Conservation (phyloP, 805 yeast genomes). For the Cyberlindnera xylosilytica region DNA sequence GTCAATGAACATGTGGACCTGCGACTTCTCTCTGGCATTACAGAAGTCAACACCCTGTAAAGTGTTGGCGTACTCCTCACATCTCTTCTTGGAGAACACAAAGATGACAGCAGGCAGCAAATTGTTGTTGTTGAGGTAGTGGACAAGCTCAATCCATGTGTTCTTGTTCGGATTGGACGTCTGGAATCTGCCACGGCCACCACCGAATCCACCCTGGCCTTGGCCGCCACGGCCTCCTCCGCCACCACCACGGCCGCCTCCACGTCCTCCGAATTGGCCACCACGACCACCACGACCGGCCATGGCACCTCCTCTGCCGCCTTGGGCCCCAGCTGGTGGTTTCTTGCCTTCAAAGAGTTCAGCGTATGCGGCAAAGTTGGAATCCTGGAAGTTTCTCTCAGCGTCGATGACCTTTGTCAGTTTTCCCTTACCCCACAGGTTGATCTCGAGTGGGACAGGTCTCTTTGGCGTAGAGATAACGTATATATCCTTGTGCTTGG, state of each 20-base stretch:
- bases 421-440: conserved; percentile 76
- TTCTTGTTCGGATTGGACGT: conserved; percentile 60
- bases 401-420: conserved; percentile 73
- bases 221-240: conserved; percentile 37
- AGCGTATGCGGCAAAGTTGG: conserved; percentile 59
- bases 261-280: neutral
- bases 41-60: conserved; percentile 74
- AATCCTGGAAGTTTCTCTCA: conserved; percentile 62
- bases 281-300: conserved; percentile 36
- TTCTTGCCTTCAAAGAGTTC: conserved; percentile 45
- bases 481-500: conserved; percentile 92
- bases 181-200: conserved; percentile 32
- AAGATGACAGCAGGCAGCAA: conserved; percentile 91
- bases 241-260: conserved; percentile 38
- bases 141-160: conserved; percentile 74
- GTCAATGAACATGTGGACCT: conserved; percentile 90
- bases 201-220: conserved; percentile 25
- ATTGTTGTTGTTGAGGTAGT: conserved; percentile 59
- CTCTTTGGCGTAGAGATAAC: conserved; percentile 95
- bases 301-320: conserved; percentile 43
- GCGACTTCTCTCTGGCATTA: conserved; percentile 81
- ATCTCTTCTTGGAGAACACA: conserved; percentile 89
- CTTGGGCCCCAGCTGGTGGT: conserved; percentile 38
- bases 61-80: conserved; percentile 89
- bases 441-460: conserved; percentile 92